Percentiles rank a stretch among this genome's conserved stretches.
Evolutionary conservation across 2,329 filamentous ascomycete species (phyloP).

Genomic region (Xylariales sp.): DNA sequence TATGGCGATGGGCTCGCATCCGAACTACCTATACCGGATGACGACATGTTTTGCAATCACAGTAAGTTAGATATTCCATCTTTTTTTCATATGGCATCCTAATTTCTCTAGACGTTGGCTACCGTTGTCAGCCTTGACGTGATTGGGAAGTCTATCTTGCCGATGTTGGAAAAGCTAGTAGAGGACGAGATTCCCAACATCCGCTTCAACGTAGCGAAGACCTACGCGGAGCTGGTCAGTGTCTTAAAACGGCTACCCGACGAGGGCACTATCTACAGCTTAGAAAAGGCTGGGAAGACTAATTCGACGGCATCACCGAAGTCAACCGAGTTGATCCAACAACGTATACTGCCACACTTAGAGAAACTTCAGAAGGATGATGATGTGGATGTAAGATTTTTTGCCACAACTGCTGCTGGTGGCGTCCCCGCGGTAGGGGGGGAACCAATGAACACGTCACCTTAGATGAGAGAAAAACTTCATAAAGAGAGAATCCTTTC

Average conservation of each 20-base stretch:
- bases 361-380: slow-evolving; percentile 97
- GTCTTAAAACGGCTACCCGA: slow-evolving; percentile 93
- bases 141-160: slow-evolving; percentile 91
- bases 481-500: slow-evolving; percentile 43
- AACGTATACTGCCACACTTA: slow-evolving; percentile 87
- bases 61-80: slow-evolving; percentile 66
- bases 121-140: slow-evolving; percentile 93
- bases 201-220: slow-evolving; percentile 99
- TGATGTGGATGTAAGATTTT: slow-evolving; percentile 98
- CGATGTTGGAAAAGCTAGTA: slow-evolving; percentile 95
- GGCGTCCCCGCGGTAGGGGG: slow-evolving; percentile 63
- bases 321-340: slow-evolving; percentile 83
- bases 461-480: slow-evolving; percentile 63
- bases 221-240: slow-evolving; percentile 88
- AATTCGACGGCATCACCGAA: slow-evolving; percentile 72
- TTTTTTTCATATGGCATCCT: slow-evolving; percentile 6
- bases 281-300: slow-evolving; percentile 80
- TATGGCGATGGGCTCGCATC: slow-evolving; percentile 97
- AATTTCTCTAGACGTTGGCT: slow-evolving; percentile 79
- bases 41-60: slow-evolving; percentile 99
- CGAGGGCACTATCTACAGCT: slow-evolving; percentile 83
- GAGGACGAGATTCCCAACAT: slow-evolving; percentile 98
- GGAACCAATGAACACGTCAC: slow-evolving; percentile 74
- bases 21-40: slow-evolving; percentile 99
- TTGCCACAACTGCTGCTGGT: slow-evolving; percentile 88